These are phyloP conservation scores for Halteria grandinella DNA, from an alignment of 73 alveolate species.

Conservation along the genomic window DNA sequence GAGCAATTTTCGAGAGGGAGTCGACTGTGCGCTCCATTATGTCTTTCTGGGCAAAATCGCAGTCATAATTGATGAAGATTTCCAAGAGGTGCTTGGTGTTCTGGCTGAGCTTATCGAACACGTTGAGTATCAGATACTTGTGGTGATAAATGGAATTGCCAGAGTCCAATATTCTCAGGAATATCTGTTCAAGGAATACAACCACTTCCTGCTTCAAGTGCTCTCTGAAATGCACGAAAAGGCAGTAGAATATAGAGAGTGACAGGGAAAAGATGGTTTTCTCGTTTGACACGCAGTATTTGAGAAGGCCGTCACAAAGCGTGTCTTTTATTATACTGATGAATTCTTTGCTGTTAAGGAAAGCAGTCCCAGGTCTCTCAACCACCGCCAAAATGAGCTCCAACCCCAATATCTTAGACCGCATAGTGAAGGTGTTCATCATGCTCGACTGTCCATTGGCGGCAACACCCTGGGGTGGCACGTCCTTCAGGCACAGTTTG, in stretches of 20 bases:
- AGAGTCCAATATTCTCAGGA: constrained; percentile 88
- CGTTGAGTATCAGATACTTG: constrained; percentile 78
- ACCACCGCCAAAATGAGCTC: constrained; percentile 92
- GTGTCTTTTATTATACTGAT: constrained; percentile 85
- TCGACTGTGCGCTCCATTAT: constrained; percentile 79
- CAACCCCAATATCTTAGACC: constrained; percentile 86
- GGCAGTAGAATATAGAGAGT: constrained; percentile 84
- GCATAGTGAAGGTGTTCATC: constrained; percentile 67
- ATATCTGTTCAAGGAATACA: constrained; percentile 88
- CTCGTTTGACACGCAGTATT: constrained; percentile 87
- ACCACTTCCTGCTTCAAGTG: constrained; percentile 86
- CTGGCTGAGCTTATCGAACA: constrained; percentile 75
- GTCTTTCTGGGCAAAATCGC: constrained; percentile 87
- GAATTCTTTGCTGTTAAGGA: constrained; percentile 78
- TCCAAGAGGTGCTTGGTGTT: constrained; percentile 80
- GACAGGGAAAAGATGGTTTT: constrained; percentile 83
- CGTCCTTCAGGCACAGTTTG: constrained; percentile 69
- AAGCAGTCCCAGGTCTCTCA: constrained; percentile 85
- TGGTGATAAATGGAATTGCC: constrained; percentile 80
- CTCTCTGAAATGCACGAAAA: constrained; percentile 87
- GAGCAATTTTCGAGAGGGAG: constrained; percentile 85
- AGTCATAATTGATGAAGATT: constrained; percentile 93
- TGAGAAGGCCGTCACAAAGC: constrained; percentile 89
- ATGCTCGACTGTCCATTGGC: too few species aligned
- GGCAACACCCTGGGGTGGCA: constrained; percentile 54